These are phyloP conservation scores for Annulohypoxylon truncatum DNA, from an alignment of 2,329 filamentous ascomycete species.

Conservation along the genomic window DNA sequence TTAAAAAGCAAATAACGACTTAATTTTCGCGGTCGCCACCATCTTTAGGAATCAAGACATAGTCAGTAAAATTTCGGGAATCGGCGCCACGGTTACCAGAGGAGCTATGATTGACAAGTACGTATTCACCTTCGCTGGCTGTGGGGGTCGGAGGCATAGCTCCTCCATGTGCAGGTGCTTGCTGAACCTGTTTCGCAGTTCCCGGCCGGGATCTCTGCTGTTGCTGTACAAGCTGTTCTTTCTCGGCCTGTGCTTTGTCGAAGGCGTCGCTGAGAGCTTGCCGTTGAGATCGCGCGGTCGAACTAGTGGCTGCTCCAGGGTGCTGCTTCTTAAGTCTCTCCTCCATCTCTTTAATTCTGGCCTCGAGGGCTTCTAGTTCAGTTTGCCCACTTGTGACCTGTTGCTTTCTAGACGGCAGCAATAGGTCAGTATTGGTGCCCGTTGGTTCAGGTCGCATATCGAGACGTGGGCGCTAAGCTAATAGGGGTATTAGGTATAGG, in stretches of 20 bases:
- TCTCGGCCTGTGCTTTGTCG: constrained; percentile 43
- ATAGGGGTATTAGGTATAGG: constrained; percentile 9
- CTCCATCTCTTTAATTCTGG: constrained; percentile 86
- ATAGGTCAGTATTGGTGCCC: constrained; percentile 16
- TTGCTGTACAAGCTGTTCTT: constrained; percentile 47
- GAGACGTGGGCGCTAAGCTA: constrained; percentile 1
- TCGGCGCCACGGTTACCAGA: constrained; percentile 48
- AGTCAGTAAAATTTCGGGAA: constrained; percentile 56
- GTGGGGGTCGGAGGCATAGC: constrained; percentile 71
- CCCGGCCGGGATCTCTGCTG: constrained; percentile 61
- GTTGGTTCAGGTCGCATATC: constrained; percentile 8
- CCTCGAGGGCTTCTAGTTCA: constrained; percentile 88
- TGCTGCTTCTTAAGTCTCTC: constrained; percentile 69
- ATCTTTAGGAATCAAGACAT: constrained; percentile 57
- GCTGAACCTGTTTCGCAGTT: constrained; percentile 62
- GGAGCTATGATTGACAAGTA: constrained; percentile 51
- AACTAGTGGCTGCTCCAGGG: not conserved
- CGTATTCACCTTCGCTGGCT: constrained; percentile 72
- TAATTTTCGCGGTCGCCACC: constrained; percentile 56
- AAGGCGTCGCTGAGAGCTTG: constrained; percentile 48
- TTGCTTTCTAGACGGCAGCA: constrained; percentile 73
- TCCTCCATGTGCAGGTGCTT: constrained; percentile 64
- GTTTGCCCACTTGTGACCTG: constrained; percentile 77
- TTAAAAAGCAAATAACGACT: constrained; percentile 24
- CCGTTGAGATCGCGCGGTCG: constrained; percentile 46